Conservation (phyloP, 495 filamentous ascomycete genomes). For the Pyronema domesticum region DNA sequence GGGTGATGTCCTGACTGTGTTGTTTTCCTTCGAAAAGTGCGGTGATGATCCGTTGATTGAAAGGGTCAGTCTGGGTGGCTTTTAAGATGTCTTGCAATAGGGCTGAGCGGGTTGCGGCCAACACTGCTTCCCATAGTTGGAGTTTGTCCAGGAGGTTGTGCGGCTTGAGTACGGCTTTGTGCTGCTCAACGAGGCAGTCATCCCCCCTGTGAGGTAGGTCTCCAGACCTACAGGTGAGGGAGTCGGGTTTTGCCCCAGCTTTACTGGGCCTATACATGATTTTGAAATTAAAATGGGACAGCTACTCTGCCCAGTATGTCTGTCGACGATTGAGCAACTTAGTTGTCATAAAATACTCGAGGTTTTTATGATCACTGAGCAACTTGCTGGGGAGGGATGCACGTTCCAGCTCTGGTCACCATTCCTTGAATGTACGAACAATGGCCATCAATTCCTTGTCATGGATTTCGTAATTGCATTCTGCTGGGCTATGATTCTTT, state of each 20-base stretch:
- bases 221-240: conserved; percentile 7
- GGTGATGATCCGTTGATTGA: too few relatives aligned
- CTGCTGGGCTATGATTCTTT: conserved; percentile 2
- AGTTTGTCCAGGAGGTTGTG: too few relatives aligned
- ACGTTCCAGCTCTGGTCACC: conserved; percentile 15
- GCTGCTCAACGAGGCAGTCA: too few relatives aligned
- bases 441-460: too few relatives aligned
- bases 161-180: too few relatives aligned
- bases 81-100: too few relatives aligned
- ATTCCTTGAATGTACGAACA: conserved; percentile 18
- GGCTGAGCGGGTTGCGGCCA: too few relatives aligned
- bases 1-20: too few relatives aligned
- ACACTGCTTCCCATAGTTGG: too few relatives aligned
- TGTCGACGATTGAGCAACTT: too few relatives aligned
- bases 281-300: conserved; percentile 8
- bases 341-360: conserved; percentile 20
- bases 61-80: too few relatives aligned
- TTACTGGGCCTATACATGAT: conserved; percentile 8
- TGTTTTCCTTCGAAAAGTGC: too few relatives aligned
- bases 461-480: conserved; percentile 13
- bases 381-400: conserved; percentile 3
- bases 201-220: conserved; percentile 6
- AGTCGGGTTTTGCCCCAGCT: conserved; percentile 7
- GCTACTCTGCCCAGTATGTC: conserved; percentile 1
- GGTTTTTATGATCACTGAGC: conserved; percentile 15